Evolutionary conservation across 2,329 filamentous ascomycete genomes (phyloP).

Genomic region (Ophioceras dolichostomum): DNA sequence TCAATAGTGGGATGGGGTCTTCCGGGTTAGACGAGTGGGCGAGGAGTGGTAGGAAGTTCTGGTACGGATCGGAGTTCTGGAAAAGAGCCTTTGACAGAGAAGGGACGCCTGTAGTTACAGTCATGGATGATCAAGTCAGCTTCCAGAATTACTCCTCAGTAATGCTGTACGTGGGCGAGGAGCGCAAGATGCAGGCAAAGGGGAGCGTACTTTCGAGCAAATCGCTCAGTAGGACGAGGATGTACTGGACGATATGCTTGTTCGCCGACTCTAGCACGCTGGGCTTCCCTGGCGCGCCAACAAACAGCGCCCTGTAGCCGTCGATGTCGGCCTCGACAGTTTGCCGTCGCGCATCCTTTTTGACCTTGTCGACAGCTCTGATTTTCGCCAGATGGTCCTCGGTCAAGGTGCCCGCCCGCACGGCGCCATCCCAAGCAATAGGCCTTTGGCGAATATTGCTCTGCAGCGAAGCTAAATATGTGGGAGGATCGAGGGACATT

Average conservation of each 20-base stretch:
- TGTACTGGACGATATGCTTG: conserved; percentile 68
- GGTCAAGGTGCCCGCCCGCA: conserved; percentile 84
- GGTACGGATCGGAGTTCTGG: conserved; percentile 65
- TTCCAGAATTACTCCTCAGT: no score
- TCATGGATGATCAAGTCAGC: neutral
- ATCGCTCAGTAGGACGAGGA: conserved; percentile 80
- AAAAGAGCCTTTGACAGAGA: conserved; percentile 66
- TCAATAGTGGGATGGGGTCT: conserved; percentile 79
- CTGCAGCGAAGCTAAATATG: conserved; percentile 75
- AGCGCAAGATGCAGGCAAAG: no score
- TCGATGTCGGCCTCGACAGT: conserved; percentile 69
- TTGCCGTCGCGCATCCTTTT: conserved; percentile 79
- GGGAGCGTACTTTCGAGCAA: conserved; percentile 77
- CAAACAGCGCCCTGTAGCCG: conserved; percentile 69
- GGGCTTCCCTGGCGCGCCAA: conserved; percentile 57
- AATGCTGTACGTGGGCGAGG: no score
- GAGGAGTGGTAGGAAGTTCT: conserved; percentile 73
- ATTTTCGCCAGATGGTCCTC: conserved; percentile 93
- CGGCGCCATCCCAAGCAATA: conserved; percentile 95
- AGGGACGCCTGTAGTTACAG: conserved; percentile 54
- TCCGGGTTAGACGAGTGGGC: conserved; percentile 60
- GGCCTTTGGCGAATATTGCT: conserved; percentile 94
- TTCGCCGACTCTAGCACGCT: conserved; percentile 74
- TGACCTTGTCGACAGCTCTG: conserved; percentile 90
- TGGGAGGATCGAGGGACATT: conserved; percentile 89